Evolutionary conservation across 805 yeast species (phyloP), one percentile per base, ranked within the genome.

Genomic region (Hemisphaericaspora nanyangensis): DNA sequence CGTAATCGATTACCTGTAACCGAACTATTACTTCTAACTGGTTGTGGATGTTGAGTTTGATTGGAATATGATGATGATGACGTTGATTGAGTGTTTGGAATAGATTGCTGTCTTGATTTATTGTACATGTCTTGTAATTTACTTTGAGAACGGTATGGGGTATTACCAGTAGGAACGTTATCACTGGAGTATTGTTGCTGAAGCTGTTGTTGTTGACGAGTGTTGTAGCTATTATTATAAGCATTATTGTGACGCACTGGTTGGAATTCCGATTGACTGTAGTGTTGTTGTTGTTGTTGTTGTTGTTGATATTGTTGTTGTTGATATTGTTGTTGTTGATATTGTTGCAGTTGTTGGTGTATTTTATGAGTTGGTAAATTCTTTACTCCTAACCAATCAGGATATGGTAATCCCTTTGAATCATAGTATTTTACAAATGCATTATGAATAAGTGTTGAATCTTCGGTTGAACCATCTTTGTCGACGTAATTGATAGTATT

Each of bases 311-410:
- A 46, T 22, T 13, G 37, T 29, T 45, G 49, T 29, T 24, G 15
- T 27, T 17, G 29, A n/a, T 20, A 40, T 16, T 13, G 42, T 24
- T 30, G 42, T 15, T 37, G 32, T 13, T 26, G 30, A 24, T 29
- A 37, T 17, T 27, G 36, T 17, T 36, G 43, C 12, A 28, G 43
- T 13, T 29, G 13, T 17, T 31, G 29, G n/a, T n/a, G n/a, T n/a
- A n/a, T n/a, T n/a, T n/a, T n/a, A 13, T 26, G 13, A 12, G 19
- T 29, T 12, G 24, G 17, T 6, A 7, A 26, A 8, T 35, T 17
- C 31, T 42, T 53, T 11, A 52, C 64, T 4, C 72, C 74, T 25
- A 68, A 54, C 74, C 74, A 68, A 20, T 66, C 72, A 17, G 74
- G 74, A 39, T 61, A 68, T n/a, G 63, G 58, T 35, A 55, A 52